Evolutionary conservation across 345 rosid genomes (phyloP).

Genomic region (Eucalyptus regnans): DNA sequence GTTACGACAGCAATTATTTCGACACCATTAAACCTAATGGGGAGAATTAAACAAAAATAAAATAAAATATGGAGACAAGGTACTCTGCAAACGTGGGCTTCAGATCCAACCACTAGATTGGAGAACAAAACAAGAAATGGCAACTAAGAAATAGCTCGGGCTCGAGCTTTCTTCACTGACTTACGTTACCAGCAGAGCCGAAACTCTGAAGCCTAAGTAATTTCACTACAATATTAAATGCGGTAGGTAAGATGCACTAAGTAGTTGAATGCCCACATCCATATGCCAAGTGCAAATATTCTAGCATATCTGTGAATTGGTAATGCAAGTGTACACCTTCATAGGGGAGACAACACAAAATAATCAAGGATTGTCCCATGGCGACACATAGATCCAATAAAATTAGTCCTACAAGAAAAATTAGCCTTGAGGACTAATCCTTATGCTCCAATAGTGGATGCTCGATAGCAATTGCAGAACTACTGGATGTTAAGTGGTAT

Average conservation of each 20-base stretch:
- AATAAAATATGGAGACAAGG: neutral
- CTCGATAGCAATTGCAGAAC: neutral
- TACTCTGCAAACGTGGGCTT: neutral
- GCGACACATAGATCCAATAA: neutral
- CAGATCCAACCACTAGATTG: neutral
- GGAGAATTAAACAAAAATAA: neutral
- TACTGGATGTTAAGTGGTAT: neutral
- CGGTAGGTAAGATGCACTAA: neutral
- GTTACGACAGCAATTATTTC: neutral
- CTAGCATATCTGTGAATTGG: neutral
- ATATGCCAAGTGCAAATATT: neutral
- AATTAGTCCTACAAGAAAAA: neutral
- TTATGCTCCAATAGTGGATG: neutral
- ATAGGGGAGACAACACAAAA: neutral
- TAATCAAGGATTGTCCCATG: neutral
- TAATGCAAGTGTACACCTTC: neutral
- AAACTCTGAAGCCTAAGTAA: neutral
- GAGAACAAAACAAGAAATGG: neutral
- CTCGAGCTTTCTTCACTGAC: neutral
- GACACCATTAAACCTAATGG: neutral
- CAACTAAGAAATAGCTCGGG: neutral
- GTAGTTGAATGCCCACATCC: neutral
- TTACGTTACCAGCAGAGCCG: rapidly evolving
- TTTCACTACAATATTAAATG: neutral
- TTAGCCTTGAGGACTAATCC: neutral